Evolutionary conservation across 257 asterid species (phyloP).

Genomic region (Nicotiana tomentosiformis): DNA sequence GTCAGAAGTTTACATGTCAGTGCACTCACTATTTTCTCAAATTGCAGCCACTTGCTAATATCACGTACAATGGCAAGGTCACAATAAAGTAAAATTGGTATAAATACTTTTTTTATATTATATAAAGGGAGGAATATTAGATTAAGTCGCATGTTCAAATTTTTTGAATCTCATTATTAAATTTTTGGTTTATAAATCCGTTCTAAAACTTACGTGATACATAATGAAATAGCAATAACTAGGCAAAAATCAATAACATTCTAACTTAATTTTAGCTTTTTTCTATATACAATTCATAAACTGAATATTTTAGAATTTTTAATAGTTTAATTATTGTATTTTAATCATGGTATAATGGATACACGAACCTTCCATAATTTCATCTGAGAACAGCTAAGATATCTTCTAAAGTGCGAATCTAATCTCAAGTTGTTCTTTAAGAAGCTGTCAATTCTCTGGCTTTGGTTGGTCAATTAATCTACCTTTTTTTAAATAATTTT

Average conservation of each 20-base stretch:
- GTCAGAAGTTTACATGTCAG: no score
- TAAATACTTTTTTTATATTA: no score
- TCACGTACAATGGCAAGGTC: no score
- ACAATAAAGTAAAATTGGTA: no score
- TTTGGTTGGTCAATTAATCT: background rate
- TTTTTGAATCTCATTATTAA: no score
- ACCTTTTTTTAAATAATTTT: background rate
- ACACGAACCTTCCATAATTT: background rate
- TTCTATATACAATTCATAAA: background rate
- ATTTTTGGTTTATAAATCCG: no score
- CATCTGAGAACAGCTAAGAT: background rate
- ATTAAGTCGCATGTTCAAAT: no score
- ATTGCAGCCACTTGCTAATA: no score
- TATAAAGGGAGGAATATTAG: no score
- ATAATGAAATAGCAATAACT: background rate
- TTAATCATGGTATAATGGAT: background rate
- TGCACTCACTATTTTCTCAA: no score
- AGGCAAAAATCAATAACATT: background rate
- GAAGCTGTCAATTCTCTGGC: slow-evolving; percentile 13
- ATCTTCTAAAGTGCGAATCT: background rate
- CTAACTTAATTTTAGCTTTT: background rate
- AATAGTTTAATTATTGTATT: background rate
- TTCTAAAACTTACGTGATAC: no score
- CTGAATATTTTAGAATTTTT: background rate
- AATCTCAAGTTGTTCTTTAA: background rate